phyloP scores from a whole-genome alignment of 2,329 filamentous ascomycete genomes.

The Geosmithia putterillii region DNA sequence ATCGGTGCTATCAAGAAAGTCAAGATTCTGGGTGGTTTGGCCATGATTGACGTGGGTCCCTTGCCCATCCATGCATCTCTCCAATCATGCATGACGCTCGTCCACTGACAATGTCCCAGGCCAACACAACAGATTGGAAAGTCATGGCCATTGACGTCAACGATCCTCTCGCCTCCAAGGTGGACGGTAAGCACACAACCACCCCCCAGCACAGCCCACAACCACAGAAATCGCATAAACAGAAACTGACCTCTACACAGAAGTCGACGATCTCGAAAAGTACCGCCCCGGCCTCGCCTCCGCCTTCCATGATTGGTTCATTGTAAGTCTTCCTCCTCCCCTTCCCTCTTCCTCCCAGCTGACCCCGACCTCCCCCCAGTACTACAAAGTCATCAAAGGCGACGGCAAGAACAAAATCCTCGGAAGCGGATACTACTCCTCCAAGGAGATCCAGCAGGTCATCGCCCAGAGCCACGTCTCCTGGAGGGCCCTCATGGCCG shows the following conservation, averaged over 20 bases:
- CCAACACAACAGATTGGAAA: conserved; percentile 26
- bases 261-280: conserved; percentile 21
- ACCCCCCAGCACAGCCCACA: too few relatives aligned
- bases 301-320: conserved; percentile 25
- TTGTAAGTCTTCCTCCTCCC: conserved; percentile 10
- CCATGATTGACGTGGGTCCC: conserved; percentile 23
- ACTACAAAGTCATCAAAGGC: conserved; percentile 26
- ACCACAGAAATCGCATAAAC: too few relatives aligned
- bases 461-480: conserved; percentile 23
- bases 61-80: too few relatives aligned
- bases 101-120: conserved; percentile 8
- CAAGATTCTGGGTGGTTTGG: conserved; percentile 26
- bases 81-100: too few relatives aligned
- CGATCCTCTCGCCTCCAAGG: conserved; percentile 20
- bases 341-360: background rate
- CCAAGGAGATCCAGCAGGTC: conserved; percentile 15
- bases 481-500: conserved; percentile 25
- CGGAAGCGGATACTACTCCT: conserved; percentile 21
- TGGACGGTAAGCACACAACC: conserved; percentile 16
- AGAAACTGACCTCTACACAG: conserved; percentile 10
- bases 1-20: conserved; percentile 26
- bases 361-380: conserved; percentile 9
- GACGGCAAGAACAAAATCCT: conserved; percentile 21
- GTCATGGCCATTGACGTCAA: conserved; percentile 23
- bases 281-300: conserved; percentile 22